Base-by-base conservation (phyloP, 352 stramenopile genomes). In the Globisporangium heterothallicum region DNA sequence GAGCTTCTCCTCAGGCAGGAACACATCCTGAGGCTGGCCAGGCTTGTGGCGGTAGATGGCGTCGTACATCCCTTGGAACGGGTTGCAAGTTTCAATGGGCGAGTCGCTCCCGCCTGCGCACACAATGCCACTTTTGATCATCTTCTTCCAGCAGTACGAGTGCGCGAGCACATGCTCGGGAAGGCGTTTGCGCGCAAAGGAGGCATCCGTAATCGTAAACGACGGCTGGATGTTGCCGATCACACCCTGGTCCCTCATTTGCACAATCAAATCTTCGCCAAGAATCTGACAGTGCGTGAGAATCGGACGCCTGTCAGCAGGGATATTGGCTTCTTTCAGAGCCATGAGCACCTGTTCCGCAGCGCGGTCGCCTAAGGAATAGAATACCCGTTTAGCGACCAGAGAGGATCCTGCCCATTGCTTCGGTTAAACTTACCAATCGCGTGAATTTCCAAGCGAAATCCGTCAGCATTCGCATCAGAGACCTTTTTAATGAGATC, bases 231-330 rank as follows among this genome's bases (percentile, higher is more conserved):
- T 87, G 59, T 95, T 90, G 38, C 64, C 85, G 19, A 95, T 92
- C 32, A 93, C 84, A 5, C 84, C 82, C 44, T 86, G 74, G 0
- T 71, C 56, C 16, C 60, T 63, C 86, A 96, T 95, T 25, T 77
- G 51, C 6, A 53, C 29, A 22, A 96, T 75, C 18, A 94, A 44
- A 30, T 95, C 78, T 36, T 66, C 58, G 4, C 76, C 75, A 10
- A 96, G 61, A 43, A 96, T 87, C 63, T 97, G 88, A 54, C 86
- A 96, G 51, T 97, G 88, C 25, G 88, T 97, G 35, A 97, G 69
- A 56, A 96, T 86, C 0, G 86, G 78, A n/a, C 86, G 74, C 38
- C 78, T 78, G 5, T 73, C 60, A 0, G 61, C 49, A 0, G 55
- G 51, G 6, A 95, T 67, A 12, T 64, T 58, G 6, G 83, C 84